Percentiles rank a stretch among this genome's conserved stretches.
Evolutionary conservation across 139 green algal species (phyloP).

Genomic region (Zygnema cylindricum): DNA sequence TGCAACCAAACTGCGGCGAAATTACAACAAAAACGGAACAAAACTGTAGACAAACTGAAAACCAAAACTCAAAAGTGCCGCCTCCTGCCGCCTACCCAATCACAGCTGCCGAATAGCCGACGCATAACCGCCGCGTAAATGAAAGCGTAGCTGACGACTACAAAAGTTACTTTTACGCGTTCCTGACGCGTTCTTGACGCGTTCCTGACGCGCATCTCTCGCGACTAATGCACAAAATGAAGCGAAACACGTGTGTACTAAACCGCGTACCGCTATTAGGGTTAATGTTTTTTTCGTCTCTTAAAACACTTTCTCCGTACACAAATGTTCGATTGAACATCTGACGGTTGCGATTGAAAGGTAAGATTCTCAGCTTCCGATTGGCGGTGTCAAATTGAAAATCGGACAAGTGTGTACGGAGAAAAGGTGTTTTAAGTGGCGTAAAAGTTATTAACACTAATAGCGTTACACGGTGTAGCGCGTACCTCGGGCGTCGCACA

Average conservation of each 20-base stretch:
- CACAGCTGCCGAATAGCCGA: neutral
- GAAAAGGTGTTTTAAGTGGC: too few species aligned
- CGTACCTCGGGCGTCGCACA: neutral
- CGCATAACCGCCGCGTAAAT: neutral
- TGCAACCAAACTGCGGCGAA: neutral
- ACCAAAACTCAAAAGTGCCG: neutral
- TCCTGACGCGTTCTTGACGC: neutral
- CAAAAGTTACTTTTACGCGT: neutral
- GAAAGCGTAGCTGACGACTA: neutral
- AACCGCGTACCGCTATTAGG: too few species aligned
- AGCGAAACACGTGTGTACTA: slow-evolving; percentile 85
- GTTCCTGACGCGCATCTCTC: slow-evolving; percentile 66
- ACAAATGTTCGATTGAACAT: too few species aligned
- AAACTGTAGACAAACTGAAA: slow-evolving; percentile 4
- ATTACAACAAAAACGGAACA: too few species aligned
- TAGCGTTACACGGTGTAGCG: too few species aligned
- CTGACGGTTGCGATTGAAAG: too few species aligned
- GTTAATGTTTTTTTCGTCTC: too few species aligned
- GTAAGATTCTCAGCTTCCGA: too few species aligned
- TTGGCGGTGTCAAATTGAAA: too few species aligned
- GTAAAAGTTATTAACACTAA: too few species aligned
- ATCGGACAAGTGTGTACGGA: too few species aligned
- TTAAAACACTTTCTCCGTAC: too few species aligned
- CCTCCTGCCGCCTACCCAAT: neutral
- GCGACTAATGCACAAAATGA: slow-evolving; percentile 92